Evolutionary conservation across 2,329 filamentous ascomycete genomes (phyloP).

Genomic region (Pseudogymnoascus destructans): DNA sequence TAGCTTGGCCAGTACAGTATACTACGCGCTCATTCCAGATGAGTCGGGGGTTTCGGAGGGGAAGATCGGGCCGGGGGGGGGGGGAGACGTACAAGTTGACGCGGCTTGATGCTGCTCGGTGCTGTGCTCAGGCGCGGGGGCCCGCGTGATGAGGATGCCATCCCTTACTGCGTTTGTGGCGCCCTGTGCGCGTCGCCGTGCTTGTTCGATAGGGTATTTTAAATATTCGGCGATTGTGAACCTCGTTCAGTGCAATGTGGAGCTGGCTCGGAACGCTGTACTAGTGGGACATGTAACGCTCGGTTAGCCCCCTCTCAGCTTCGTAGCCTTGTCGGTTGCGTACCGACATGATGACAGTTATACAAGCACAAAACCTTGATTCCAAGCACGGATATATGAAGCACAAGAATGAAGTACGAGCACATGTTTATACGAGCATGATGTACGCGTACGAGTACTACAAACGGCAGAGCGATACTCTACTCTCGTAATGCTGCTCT

Average conservation of each 20-base stretch:
- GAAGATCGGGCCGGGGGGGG: neutral
- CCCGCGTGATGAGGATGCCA: conserved; percentile 3
- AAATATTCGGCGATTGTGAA: neutral
- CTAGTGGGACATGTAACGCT: neutral
- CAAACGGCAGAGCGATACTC: neutral
- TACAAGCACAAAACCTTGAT: neutral
- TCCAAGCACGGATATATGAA: neutral
- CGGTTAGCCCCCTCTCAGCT: neutral
- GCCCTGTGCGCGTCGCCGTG: neutral
- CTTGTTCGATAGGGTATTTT: no score
- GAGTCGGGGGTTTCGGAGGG: neutral
- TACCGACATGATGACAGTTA: neutral
- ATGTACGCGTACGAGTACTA: neutral
- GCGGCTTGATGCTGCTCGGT: conserved; percentile 35
- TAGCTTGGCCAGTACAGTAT: neutral
- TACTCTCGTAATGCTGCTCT: neutral
- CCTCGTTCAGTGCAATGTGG: neutral
- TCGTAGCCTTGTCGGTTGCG: neutral
- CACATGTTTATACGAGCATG: neutral
- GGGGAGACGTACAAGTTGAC: conserved; percentile 33
- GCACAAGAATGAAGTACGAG: neutral
- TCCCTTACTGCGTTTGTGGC: neutral
- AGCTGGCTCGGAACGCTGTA: neutral
- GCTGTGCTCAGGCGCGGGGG: conserved; percentile 25
- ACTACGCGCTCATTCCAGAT: neutral